Conservation (phyloP, 257 asterid genomes). For the Solanum sejunctum region DNA sequence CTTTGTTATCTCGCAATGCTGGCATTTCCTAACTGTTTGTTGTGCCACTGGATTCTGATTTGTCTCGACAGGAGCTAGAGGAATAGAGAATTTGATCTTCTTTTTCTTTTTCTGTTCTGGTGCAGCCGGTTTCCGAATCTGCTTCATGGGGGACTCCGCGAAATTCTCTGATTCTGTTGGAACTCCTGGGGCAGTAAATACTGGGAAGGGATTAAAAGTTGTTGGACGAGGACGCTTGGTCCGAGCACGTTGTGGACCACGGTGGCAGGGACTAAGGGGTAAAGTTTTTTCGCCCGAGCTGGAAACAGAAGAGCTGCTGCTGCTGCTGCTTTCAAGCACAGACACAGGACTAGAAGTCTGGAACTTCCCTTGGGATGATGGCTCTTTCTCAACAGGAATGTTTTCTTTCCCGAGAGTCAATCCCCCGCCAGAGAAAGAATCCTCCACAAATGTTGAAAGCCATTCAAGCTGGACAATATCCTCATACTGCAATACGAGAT, state of each 20-base stretch:
- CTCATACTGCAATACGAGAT: slow-evolving; percentile 43
- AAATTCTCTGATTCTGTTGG: slow-evolving; percentile 24
- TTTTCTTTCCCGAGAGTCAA: slow-evolving; percentile 42
- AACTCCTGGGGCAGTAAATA: slow-evolving; percentile 13
- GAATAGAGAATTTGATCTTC: slow-evolving; percentile 30
- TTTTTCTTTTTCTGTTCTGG: slow-evolving; percentile 40
- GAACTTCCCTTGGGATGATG: slow-evolving; percentile 24
- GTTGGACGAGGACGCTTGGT: slow-evolving; percentile 83
- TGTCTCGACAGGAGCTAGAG: slow-evolving; percentile 3
- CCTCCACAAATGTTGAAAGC: slow-evolving; percentile 81
- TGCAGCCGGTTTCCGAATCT: slow-evolving; percentile 8
- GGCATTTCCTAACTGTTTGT: slow-evolving; percentile 41
- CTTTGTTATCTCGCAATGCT: slow-evolving; percentile 50
- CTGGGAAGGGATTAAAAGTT: slow-evolving; percentile 45
- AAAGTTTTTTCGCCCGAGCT: slow-evolving; percentile 30
- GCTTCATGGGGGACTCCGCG: slow-evolving; percentile 29
- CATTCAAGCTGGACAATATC: slow-evolving; percentile 48
- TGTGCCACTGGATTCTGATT: slow-evolving; percentile 17
- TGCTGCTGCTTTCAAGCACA: slow-evolving; percentile 72
- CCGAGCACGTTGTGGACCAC: slow-evolving; percentile 75
- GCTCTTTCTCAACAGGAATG: slow-evolving; percentile 12
- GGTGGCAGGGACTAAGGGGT: slow-evolving; percentile 38
- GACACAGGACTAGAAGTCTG: slow-evolving; percentile 70
- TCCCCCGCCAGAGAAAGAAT: slow-evolving; percentile 56
- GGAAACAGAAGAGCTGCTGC: slow-evolving; percentile 25